Base-by-base conservation (phyloP, 345 rosid genomes). In the Xanthoceras sorbifolium region DNA sequence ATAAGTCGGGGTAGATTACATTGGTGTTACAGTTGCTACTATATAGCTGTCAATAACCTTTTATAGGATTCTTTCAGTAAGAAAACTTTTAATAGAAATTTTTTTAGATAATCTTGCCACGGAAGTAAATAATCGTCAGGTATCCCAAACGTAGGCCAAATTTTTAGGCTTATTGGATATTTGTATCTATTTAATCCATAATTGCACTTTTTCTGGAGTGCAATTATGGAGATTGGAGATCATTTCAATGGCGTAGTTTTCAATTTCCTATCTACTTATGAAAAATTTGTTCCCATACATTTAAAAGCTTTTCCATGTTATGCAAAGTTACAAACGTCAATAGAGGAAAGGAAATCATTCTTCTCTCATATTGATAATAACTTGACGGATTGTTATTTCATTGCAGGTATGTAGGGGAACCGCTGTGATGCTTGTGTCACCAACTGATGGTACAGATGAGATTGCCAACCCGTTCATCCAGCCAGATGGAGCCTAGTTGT, bases 391-490 rank as follows among this genome's bases (percentile, higher is more conserved):
- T 73, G n/a, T 70, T 74, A 25, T 29, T 78, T 22, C 25, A 62
- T 36, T 80, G 85, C 85, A 95, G 99, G 90, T 95, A 32, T 96
- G 98, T 78, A 86, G 99, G 74, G 99, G 98, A 80, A 93, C 99
- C 44, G 98, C 99, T 0, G 99, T 96, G 63, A 96, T 96, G 99
- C 93, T 96, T 12, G 99, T 96, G 38, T 96, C 98, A 20, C 98
- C 99, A 29, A 93, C 97, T 0, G 99, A 96, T 80, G 99, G 98
- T 32, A 95, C 98, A 3, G 99, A 95, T 63, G 99, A 96, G 85
- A 96, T 96, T 25, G 96, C 99, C 68, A 96, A 96, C 84, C 99
- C 99, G 34, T 96, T 95, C 6, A 46, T 87, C 77, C 97, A 92
- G 79, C 89, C 94, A 15, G 99, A 95, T 69, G 98, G 98, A 31